These are phyloP conservation scores for Bipolaris victoriae DNA, from an alignment of 2,329 filamentous ascomycete species.

Conservation along the genomic window DNA sequence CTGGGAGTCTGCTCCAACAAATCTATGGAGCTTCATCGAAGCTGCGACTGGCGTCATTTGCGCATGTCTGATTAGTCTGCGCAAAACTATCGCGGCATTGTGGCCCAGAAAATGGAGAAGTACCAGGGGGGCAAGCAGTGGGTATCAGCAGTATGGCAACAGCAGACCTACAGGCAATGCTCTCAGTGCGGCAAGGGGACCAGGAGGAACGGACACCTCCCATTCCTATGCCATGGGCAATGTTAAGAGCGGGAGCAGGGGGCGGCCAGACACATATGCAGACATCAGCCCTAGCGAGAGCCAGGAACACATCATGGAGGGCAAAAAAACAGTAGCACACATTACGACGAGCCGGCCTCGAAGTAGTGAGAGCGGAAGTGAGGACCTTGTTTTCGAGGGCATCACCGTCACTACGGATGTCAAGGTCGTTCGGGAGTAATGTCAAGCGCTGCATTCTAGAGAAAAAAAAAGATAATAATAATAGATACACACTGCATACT, in stretches of 20 bases:
- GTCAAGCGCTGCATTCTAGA: neutral
- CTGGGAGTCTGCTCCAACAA: conserved; percentile 34
- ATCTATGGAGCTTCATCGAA: conserved; percentile 40
- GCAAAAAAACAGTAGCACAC: conserved; percentile 1
- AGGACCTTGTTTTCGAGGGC: conserved; percentile 9
- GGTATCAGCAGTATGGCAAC: conserved; percentile 12
- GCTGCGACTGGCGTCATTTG: conserved; percentile 36
- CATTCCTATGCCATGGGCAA: conserved; percentile 7
- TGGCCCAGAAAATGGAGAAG: conserved; percentile 28
- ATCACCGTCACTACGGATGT: conserved; percentile 19
- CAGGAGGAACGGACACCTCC: neutral
- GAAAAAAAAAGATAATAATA: neutral
- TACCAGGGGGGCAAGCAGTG: conserved; percentile 9
- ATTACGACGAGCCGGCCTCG: conserved; percentile 5
- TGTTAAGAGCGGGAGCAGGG: conserved; percentile 9
- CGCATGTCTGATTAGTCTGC: conserved; percentile 36
- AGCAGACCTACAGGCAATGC: neutral
- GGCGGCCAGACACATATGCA: conserved; percentile 7
- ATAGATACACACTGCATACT: too few relatives aligned
- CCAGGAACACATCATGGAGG: conserved; percentile 20
- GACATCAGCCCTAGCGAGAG: conserved; percentile 21
- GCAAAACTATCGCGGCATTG: conserved; percentile 17
- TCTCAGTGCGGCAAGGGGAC: neutral
- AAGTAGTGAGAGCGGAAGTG: conserved; percentile 8
- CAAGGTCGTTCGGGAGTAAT: conserved; percentile 13